A percentile compares a stretch with the other conserved stretches of the same genome.
Evolutionary conservation across 331 rosid genomes (phyloP).

Genomic region (Acacia concinna): DNA sequence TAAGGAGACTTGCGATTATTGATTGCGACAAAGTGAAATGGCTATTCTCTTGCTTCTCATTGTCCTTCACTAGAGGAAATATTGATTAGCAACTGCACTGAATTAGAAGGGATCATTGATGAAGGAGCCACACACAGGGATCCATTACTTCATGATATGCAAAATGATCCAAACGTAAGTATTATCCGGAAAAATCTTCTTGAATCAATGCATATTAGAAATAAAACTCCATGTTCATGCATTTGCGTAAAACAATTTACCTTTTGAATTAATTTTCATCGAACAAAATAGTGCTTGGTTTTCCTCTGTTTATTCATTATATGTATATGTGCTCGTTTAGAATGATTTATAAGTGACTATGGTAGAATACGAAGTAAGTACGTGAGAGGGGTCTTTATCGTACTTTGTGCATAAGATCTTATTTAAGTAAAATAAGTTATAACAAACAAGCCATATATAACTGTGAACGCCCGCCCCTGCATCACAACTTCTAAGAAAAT

Average conservation of each 20-base stretch:
- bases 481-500: too few species aligned
- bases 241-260: background rate
- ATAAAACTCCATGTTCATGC: background rate
- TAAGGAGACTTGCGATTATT: background rate
- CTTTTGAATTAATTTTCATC: background rate
- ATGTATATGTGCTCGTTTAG: too few species aligned
- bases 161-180: background rate
- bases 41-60: background rate
- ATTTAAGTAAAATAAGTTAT: too few species aligned
- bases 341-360: too few species aligned
- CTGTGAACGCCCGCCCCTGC: too few species aligned
- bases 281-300: too few species aligned
- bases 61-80: background rate
- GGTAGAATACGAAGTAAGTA: too few species aligned
- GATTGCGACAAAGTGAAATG: background rate
- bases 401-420: too few species aligned
- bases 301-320: too few species aligned
- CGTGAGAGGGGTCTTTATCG: too few species aligned
- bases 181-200: background rate
- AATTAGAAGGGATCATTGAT: background rate
- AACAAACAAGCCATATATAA: too few species aligned
- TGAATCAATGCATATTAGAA: background rate
- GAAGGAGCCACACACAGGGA: background rate
- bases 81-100: accelerated
- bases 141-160: background rate